phyloP scores from a whole-genome alignment of 1,284 basidiomycete genomes.

The Lignosus rhinocerotis region DNA sequence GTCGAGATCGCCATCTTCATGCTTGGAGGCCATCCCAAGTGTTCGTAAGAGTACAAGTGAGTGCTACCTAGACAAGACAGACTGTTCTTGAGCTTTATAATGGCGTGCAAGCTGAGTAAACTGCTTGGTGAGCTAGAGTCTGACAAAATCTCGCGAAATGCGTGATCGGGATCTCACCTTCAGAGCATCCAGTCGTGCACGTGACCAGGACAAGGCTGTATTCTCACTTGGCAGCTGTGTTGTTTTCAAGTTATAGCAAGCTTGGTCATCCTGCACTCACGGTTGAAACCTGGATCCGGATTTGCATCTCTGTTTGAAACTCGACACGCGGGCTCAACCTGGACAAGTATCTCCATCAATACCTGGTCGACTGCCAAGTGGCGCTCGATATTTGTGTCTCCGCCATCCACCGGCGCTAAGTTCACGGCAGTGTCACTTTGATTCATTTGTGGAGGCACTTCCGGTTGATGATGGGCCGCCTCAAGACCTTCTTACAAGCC shows the following conservation, averaged over 20 bases:
- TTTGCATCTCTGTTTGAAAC: too few relatives aligned
- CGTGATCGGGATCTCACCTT: constrained; percentile 2
- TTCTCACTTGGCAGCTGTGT: not conserved
- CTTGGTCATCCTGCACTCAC: too few relatives aligned
- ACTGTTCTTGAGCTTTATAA: constrained; percentile 3
- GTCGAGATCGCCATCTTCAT: constrained; percentile 39
- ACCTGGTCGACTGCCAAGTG: too few relatives aligned
- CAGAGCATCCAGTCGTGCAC: not conserved
- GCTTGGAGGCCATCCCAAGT: constrained; percentile 27
- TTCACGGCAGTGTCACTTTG: not conserved
- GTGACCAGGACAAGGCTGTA: not conserved
- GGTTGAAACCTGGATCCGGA: too few relatives aligned
- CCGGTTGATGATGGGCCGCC: not conserved
- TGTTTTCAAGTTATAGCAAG: too few relatives aligned
- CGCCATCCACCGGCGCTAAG: too few relatives aligned
- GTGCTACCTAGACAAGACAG: not conserved
- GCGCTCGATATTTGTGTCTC: too few relatives aligned
- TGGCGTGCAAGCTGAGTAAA: constrained; percentile 14
- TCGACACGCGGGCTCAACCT: too few relatives aligned
- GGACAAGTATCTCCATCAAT: too few relatives aligned
- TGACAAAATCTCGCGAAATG: constrained; percentile 14
- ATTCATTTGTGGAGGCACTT: not conserved
- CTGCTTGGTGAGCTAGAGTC: constrained; percentile 15
- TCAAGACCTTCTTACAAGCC: not conserved
- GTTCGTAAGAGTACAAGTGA: not conserved